Percentiles rank a stretch among this genome's conserved stretches.
These are phyloP conservation scores for Arthroderma sp. DNA, from an alignment of 2,329 filamentous ascomycete species.

Conservation along the genomic window DNA sequence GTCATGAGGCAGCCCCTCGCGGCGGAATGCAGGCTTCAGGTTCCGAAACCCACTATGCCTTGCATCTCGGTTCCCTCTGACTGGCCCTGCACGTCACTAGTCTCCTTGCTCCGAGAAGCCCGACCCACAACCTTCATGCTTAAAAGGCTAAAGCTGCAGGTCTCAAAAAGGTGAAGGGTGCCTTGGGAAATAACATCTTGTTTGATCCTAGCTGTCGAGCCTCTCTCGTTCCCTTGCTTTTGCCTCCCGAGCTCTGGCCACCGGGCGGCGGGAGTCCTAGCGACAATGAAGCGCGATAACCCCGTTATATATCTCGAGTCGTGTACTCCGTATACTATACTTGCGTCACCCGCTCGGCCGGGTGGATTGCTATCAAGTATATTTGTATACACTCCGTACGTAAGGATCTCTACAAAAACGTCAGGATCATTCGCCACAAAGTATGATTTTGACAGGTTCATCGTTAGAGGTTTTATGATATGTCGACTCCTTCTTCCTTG, in stretches of 20 bases:
- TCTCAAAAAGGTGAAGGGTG: neutral
- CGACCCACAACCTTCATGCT: neutral
- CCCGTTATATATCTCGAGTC: neutral
- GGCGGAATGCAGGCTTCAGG: neutral
- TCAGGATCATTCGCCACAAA: neutral
- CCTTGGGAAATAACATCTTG: neutral
- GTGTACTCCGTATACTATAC: neutral
- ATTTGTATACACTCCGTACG: too few species aligned
- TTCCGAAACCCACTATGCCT: slow-evolving; percentile 2
- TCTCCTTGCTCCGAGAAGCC: neutral
- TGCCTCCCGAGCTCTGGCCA: neutral
- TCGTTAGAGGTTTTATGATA: slow-evolving; percentile 4
- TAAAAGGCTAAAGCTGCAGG: neutral
- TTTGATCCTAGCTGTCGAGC: neutral
- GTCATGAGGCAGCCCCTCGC: slow-evolving; percentile 2
- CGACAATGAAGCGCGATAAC: neutral
- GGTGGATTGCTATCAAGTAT: neutral
- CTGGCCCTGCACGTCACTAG: slow-evolving; percentile 1
- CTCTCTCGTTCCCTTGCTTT: neutral
- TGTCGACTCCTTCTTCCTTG: neutral
- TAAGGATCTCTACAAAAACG: neutral
- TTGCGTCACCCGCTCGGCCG: neutral
- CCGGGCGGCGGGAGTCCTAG: neutral
- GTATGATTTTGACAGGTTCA: slow-evolving; percentile 1
- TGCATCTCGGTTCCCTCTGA: neutral